A percentile compares a stretch with the other conserved stretches of the same genome.
These are phyloP conservation scores for Xenosphaeropsis pyriputrescens DNA, from an alignment of 2,329 filamentous ascomycete genomes.

Conservation along the genomic window DNA sequence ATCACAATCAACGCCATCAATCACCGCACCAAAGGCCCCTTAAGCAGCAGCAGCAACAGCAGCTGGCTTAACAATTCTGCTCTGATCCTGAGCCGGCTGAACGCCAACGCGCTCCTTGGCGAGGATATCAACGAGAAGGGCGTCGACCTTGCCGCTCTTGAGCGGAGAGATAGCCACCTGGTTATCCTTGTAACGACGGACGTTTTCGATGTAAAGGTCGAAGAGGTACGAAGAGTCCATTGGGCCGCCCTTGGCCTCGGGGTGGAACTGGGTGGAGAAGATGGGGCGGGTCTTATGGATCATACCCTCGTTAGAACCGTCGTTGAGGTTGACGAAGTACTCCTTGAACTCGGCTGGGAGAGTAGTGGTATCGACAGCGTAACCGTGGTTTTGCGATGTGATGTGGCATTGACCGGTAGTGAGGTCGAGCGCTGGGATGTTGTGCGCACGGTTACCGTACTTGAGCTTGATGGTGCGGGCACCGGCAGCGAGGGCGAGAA, in stretches of 20 bases:
- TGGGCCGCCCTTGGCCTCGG: slow-evolving; percentile 92
- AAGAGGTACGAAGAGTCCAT: slow-evolving; percentile 94
- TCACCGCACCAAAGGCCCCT: not conserved
- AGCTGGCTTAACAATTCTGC: too few relatives aligned
- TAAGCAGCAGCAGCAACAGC: not conserved
- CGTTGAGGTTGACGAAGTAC: slow-evolving; percentile 97
- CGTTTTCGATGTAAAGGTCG: slow-evolving; percentile 87
- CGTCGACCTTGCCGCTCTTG: slow-evolving; percentile 76
- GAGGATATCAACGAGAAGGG: slow-evolving; percentile 79
- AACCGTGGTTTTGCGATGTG: slow-evolving; percentile 96
- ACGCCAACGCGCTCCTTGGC: slow-evolving; percentile 93
- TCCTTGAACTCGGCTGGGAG: slow-evolving; percentile 84
- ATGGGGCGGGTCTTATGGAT: slow-evolving; percentile 93
- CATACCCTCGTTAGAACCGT: slow-evolving; percentile 94
- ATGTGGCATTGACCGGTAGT: slow-evolving; percentile 97
- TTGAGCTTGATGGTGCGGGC: slow-evolving; percentile 93
- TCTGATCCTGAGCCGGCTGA: slow-evolving; percentile 10
- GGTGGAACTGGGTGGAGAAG: slow-evolving; percentile 98
- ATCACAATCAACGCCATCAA: not conserved
- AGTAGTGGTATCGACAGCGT: slow-evolving; percentile 78
- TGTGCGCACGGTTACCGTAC: slow-evolving; percentile 97
- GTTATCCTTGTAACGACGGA: slow-evolving; percentile 75
- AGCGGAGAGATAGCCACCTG: slow-evolving; percentile 54
- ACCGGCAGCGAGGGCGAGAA: slow-evolving; percentile 78
- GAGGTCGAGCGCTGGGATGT: slow-evolving; percentile 89